These are phyloP conservation scores for Saccharomyces hybrid DNA, from an alignment of 1,139 yeast genomes.

Conservation along the genomic window DNA sequence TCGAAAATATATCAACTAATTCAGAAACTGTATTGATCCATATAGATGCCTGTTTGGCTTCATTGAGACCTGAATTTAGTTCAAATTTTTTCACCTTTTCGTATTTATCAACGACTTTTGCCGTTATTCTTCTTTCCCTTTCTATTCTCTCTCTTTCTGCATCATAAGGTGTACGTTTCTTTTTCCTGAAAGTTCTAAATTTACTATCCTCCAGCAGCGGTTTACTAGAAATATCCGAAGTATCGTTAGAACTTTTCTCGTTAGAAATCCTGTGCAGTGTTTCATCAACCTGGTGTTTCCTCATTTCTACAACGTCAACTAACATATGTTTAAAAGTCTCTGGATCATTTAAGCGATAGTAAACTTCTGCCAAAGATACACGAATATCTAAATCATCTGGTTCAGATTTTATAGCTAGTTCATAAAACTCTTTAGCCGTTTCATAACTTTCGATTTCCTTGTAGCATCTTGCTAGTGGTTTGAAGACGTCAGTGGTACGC, in stretches of 20 bases:
- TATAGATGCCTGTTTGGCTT: conserved; percentile 55
- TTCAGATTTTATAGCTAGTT: conserved; percentile 47
- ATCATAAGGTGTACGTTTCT: conserved; percentile 34
- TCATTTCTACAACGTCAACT: conserved; percentile 41
- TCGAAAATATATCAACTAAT: conserved; percentile 71
- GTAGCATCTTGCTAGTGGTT: conserved; percentile 69
- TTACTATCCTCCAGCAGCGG: conserved; percentile 35
- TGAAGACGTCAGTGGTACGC: conserved; percentile 45
- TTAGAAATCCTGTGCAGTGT: conserved; percentile 6
- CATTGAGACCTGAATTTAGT: conserved; percentile 47
- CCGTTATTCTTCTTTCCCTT: conserved; percentile 51
- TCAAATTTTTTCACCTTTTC: conserved; percentile 54
- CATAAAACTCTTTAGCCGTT: conserved; percentile 62
- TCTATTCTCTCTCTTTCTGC: conserved; percentile 52
- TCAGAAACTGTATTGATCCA: conserved; percentile 87
- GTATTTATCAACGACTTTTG: conserved; percentile 58
- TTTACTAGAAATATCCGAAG: conserved; percentile 20
- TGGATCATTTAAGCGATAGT: conserved; percentile 61
- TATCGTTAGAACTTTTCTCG: conserved; percentile 10
- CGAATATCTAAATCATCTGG: conserved; percentile 66
- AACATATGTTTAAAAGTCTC: conserved; percentile 54
- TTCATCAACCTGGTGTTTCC: conserved; percentile 33
- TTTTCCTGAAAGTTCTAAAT: conserved; percentile 27
- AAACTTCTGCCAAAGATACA: conserved; percentile 74
- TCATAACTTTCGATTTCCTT: conserved; percentile 63